Evolutionary conservation across 2,329 filamentous ascomycete species (phyloP).

Genomic region (Nothophoma quercina): DNA sequence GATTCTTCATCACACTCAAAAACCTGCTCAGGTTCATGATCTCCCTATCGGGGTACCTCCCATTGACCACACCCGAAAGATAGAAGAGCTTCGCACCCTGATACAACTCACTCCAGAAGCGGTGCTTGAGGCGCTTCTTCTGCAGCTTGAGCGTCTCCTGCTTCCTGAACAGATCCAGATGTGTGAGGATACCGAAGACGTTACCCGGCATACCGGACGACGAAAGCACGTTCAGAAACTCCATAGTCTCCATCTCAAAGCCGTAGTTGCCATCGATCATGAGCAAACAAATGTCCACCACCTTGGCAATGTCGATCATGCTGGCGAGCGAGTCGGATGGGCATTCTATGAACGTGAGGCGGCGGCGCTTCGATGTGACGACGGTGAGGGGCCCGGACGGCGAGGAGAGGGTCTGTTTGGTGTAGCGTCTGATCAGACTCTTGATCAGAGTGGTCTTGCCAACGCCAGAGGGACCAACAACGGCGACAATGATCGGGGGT

Average conservation of each 20-base stretch:
- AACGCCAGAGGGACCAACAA: constrained; percentile 91
- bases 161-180: constrained; percentile 94
- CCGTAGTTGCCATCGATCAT: constrained; percentile 99
- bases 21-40: constrained; percentile 95
- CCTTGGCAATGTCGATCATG: constrained; percentile 97
- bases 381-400: constrained; percentile 93
- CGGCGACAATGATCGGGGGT: constrained; percentile 88
- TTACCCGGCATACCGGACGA: constrained; percentile 98
- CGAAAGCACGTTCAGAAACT: constrained; percentile 94
- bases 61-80: constrained; percentile 94
- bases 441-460: constrained; percentile 97
- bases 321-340: constrained; percentile 91
- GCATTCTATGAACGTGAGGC: constrained; percentile 94
- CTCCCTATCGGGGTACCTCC: constrained; percentile 94
- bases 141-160: constrained; percentile 89
- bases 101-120: constrained; percentile 96
- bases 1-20: constrained; percentile 98
- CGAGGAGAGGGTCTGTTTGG: constrained; percentile 90
- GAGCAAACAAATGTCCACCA: constrained; percentile 94
- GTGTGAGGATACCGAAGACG: constrained; percentile 95
- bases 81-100: constrained; percentile 98
- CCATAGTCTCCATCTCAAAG: constrained; percentile 99
- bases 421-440: constrained; percentile 90
- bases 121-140: constrained; percentile 94
- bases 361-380: constrained; percentile 93